These are phyloP conservation scores for Barbatosphaeria neglecta DNA, from an alignment of 495 filamentous ascomycete species.

Conservation along the genomic window DNA sequence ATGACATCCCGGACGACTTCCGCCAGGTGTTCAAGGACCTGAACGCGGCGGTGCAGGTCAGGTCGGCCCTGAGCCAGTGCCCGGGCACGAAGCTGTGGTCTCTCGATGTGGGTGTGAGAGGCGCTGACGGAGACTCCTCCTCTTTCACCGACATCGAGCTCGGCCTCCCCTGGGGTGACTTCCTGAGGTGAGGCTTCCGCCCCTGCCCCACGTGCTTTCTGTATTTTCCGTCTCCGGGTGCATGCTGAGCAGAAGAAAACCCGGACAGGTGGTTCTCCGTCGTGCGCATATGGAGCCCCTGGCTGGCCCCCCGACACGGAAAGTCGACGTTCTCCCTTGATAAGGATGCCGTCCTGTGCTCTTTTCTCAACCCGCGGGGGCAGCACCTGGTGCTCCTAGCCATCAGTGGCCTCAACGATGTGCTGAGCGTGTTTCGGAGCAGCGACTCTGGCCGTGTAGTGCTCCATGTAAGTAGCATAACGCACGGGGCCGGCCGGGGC, in stretches of 20 bases:
- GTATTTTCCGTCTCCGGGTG: too few relatives aligned
- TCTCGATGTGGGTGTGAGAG: conserved; percentile 42
- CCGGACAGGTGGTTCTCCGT: conserved; percentile 65
- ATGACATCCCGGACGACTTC: conserved; percentile 29
- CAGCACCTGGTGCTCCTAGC: conserved; percentile 71
- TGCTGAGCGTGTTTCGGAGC: conserved; percentile 58
- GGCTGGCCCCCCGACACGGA: conserved; percentile 84
- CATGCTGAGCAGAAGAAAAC: too few relatives aligned
- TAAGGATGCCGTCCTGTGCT: conserved; percentile 69
- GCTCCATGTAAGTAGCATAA: conserved; percentile 45
- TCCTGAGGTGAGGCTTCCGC: conserved; percentile 25
- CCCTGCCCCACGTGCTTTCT: conserved; percentile 8
- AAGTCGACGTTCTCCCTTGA: conserved; percentile 49
- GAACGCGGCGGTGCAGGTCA: conserved; percentile 45
- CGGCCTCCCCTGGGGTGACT: conserved; percentile 47
- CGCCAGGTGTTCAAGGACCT: conserved; percentile 48
- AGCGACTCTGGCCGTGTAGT: conserved; percentile 53
- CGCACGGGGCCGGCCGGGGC: too few relatives aligned
- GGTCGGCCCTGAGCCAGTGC: conserved; percentile 49
- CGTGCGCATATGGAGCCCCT: conserved; percentile 67
- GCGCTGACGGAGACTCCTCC: conserved; percentile 44
- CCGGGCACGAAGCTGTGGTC: conserved; percentile 63
- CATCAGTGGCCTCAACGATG: conserved; percentile 63
- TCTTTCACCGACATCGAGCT: conserved; percentile 44
- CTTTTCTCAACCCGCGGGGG: conserved; percentile 67